Conservation (phyloP, 345 rosid genomes). For the Boechera stricta region DNA sequence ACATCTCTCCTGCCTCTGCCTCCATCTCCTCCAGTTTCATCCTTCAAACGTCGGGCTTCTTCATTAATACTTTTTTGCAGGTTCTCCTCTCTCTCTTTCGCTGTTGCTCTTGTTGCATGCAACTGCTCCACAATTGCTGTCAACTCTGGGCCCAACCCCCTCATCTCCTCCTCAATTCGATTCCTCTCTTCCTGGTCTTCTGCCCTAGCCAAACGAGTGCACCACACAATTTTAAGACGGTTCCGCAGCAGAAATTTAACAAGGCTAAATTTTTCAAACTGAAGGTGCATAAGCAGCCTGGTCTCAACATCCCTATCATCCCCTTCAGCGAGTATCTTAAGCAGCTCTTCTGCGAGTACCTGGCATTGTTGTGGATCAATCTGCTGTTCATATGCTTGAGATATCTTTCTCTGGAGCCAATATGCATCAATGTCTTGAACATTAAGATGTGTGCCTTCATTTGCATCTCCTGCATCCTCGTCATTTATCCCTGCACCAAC, state of each 20-base stretch:
- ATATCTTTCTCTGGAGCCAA: constrained; percentile 95
- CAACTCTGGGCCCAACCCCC: constrained; percentile 67
- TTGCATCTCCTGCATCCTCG: constrained; percentile 64
- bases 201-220: constrained; percentile 94
- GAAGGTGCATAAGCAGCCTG: constrained; percentile 64
- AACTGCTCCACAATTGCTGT: constrained; percentile 85
- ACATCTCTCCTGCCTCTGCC: constrained; percentile 63
- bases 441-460: constrained; percentile 72
- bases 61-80: constrained; percentile 92
- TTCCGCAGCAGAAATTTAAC: constrained; percentile 71
- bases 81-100: constrained; percentile 93
- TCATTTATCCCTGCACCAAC: constrained; percentile 84
- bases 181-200: constrained; percentile 83
- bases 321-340: constrained; percentile 81
- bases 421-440: constrained; percentile 97
- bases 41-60: constrained; percentile 91
- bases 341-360: constrained; percentile 92
- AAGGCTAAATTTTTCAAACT: constrained; percentile 76
- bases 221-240: constrained; percentile 88
- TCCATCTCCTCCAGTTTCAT: constrained; percentile 72
- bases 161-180: constrained; percentile 86
- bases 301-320: constrained; percentile 85
- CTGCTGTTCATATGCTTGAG: constrained; percentile 85
- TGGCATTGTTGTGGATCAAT: constrained; percentile 91
- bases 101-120: constrained; percentile 93